These are phyloP conservation scores for Aspergillus sp. DNA, from an alignment of 2,329 filamentous ascomycete species.

Conservation along the genomic window DNA sequence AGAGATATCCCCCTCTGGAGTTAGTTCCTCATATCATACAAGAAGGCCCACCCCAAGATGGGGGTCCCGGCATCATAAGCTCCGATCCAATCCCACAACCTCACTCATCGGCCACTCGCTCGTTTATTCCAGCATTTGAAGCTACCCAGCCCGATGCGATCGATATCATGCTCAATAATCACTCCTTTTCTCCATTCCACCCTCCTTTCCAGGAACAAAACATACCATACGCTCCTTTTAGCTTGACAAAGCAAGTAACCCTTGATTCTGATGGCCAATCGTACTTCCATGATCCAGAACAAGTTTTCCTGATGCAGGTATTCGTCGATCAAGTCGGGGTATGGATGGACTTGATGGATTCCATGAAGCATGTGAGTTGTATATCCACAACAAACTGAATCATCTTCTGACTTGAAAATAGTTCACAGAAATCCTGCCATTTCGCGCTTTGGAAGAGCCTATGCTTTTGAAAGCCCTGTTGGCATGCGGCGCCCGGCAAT, in stretches of 20 bases:
- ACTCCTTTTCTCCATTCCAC: conserved; percentile 18
- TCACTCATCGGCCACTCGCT: conserved; percentile 45
- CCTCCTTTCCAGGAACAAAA: conserved; percentile 23
- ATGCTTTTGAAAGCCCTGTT: conserved; percentile 87
- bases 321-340: conserved; percentile 86
- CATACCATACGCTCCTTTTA: conserved; percentile 30
- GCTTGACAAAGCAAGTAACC: conserved; percentile 32
- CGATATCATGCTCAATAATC: conserved; percentile 23
- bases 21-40: conserved; percentile 28
- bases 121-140: conserved; percentile 45
- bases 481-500: conserved; percentile 80
- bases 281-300: conserved; percentile 68
- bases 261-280: conserved; percentile 49
- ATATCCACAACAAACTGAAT: background rate
- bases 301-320: conserved; percentile 83
- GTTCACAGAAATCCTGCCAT: conserved; percentile 80
- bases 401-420: conserved; percentile 21
- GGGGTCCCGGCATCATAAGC: conserved; percentile 25
- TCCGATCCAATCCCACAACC: conserved; percentile 36
- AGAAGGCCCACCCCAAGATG: conserved; percentile 15
- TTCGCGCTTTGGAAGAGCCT: conserved; percentile 72
- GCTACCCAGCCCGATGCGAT: conserved; percentile 30
- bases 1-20: conserved; percentile 62
- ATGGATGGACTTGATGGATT: conserved; percentile 93
- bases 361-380: conserved; percentile 63